Base-by-base conservation (phyloP, 1,139 yeast genomes). In the Suhomyces kunorum region DNA sequence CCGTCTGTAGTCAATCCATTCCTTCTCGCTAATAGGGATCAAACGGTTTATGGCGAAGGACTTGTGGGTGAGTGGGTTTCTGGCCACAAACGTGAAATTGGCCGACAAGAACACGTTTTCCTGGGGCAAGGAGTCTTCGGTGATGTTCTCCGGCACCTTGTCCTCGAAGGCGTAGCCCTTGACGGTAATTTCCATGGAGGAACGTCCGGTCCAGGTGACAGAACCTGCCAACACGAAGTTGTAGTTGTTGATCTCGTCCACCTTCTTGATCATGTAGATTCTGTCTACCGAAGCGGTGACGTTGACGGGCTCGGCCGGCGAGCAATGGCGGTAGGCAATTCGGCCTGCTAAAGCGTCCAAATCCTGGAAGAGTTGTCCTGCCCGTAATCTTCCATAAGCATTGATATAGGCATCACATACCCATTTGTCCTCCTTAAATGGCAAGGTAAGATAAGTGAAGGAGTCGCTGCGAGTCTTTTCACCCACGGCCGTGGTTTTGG, bases 201-300 rank as follows among this genome's bases (percentile, higher is more conserved):
- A 86, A 45, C 87, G 72, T 40, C 98, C 98, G 0, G 96, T 88
- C 89, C 96, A 90, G 11, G 95, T 84, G 28, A 88, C 96, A 34
- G 82, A 72, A 12, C 98, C 98, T 24, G 94, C 89, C 47, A 90
- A 68, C 19, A 87, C 75, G 54, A 90, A 84, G 61, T 88, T 87
- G 64, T 76, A 83, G 49, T 81, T 79, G 43, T 75, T 72, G 47
- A 89, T 81, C 53, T 84, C 88, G 55, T 88, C 96, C 32, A 89
- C 80, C 48, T 88, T 83, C 59, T 85, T 86, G 46, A 88, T 80
- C 81, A 90, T 83, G 61, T 87, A 87, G 51, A 90, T 87, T 47
- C 97, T 73, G 64, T 90, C 97, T 26, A 90, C 96, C 12, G 94
- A 83, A 1, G 97, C 97, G 11, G 97, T 90, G 25, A 88, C 97